Evolutionary conservation across 2,329 filamentous ascomycete genomes (phyloP), one percentile per base, ranked within the genome.

Genomic region (Ploettnerulaceae sp.): DNA sequence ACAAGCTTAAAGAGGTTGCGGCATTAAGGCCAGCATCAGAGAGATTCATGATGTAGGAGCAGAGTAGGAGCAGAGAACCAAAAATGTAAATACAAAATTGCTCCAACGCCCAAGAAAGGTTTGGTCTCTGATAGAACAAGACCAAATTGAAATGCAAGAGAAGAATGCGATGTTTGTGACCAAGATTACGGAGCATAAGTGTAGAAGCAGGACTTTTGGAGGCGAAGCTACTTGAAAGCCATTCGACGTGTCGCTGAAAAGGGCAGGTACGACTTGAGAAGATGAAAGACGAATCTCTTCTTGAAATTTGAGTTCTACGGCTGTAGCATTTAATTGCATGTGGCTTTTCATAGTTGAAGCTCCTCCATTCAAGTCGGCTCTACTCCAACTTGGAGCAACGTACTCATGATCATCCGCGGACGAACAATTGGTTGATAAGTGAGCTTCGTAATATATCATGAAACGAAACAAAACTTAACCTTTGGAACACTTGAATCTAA

Each of bases 81-180:
- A 61, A 58, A 57, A 55, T 49, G 49, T 52, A 52, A 54, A 61
- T 60, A 61, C 58, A 63, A 63, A 60, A 59, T 51, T 55, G 50
- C 46, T 58, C 56, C 56, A 59, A 47, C 46, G 48, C 57, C 59
- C 61, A 61, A 64, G 58, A 61, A 60, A 58, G 42, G 47, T 50
- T 53, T 48, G 53, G 47, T 53, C 49, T 45, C 51, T 32, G 39
- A 47, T 51, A 55, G 38, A 50, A 45, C 47, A 47, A 56, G 53
- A 51, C 51, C 47, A 51, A 52, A 32, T 39, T 53, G 52, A 41
- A 53, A 56, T 51, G 52, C 51, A 59, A 56, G 52, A 56, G 54
- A 56, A 57, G 35, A 57, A 61, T 55, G 58, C 42, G 41, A 55
- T 49, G 52, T 32, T 42, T 29, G 39, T 43, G 38, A 32, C 34